Conservation (phyloP, 768 basidiomycete species). For the Neoboletus brunneissimus region DNA sequence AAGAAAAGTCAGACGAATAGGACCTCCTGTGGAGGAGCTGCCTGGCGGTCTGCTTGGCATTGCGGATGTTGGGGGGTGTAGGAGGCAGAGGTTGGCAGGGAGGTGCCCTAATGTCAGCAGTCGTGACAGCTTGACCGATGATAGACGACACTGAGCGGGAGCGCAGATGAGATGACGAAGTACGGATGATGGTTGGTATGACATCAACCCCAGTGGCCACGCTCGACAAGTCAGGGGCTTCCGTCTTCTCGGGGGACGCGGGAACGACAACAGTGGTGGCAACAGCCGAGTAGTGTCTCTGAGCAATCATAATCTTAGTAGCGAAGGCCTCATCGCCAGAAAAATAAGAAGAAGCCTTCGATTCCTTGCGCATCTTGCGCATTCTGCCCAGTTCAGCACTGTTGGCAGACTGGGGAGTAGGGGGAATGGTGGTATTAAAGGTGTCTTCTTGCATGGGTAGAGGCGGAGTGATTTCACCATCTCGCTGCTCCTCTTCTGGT, state of each 20-base stretch:
- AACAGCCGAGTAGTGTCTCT: slow-evolving; percentile 68
- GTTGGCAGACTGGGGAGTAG: slow-evolving; percentile 54
- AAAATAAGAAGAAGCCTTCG: slow-evolving; percentile 48
- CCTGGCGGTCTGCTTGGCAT: slow-evolving; percentile 50
- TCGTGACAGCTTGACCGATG: slow-evolving; percentile 30
- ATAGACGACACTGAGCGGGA: slow-evolving; percentile 58
- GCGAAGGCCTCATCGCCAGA: slow-evolving; percentile 51
- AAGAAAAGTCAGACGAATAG: slow-evolving; percentile 62
- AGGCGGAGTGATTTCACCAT: slow-evolving; percentile 52
- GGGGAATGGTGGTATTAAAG: slow-evolving; percentile 42
- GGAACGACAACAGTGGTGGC: slow-evolving; percentile 63
- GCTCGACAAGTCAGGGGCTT: slow-evolving; percentile 13
- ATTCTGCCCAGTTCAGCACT: slow-evolving; percentile 56
- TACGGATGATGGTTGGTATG: slow-evolving; percentile 25
- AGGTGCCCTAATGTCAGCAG: slow-evolving; percentile 44
- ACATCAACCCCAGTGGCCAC: slow-evolving; percentile 35
- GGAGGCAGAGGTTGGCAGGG: slow-evolving; percentile 70
- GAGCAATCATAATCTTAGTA: slow-evolving; percentile 66
- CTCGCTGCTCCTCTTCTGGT: slow-evolving; percentile 33
- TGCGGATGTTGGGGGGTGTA: slow-evolving; percentile 66
- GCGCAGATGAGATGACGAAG: slow-evolving; percentile 48
- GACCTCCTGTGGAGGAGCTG: slow-evolving; percentile 57
- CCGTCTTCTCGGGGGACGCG: slow-evolving; percentile 41
- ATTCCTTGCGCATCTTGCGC: slow-evolving; percentile 46
- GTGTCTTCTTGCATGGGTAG: slow-evolving; percentile 57